These are phyloP conservation scores for Fistulifera solaris DNA, from an alignment of 108 stramenopile species.

Conservation along the genomic window DNA sequence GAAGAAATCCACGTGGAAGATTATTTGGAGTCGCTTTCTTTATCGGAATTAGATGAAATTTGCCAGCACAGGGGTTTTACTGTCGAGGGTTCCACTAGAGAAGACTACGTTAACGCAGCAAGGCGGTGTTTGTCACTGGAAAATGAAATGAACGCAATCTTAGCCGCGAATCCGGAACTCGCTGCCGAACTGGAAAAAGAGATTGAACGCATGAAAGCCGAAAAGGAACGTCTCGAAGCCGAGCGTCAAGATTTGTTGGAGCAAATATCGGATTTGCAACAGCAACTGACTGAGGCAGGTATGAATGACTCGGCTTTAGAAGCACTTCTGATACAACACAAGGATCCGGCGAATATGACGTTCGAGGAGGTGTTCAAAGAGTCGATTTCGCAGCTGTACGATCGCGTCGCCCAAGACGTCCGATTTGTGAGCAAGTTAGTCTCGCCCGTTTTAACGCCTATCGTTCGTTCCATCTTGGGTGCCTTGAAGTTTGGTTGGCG, in stretches of 20 bases:
- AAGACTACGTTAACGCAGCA: constrained; percentile 79
- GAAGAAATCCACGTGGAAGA: constrained; percentile 7
- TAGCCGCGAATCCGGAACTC: constrained; percentile 61
- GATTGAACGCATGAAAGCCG: constrained; percentile 50
- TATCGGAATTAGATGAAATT: constrained; percentile 58
- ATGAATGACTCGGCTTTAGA: constrained; percentile 4
- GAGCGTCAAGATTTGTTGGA: constrained; percentile 23
- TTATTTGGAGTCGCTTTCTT: constrained; percentile 49
- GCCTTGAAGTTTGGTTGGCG: constrained; percentile 4
- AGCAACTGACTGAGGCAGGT: constrained; percentile 14
- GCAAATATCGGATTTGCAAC: constrained; percentile 10
- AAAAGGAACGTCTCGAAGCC: constrained; percentile 33
- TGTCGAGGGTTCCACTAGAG: constrained; percentile 25
- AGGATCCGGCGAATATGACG: constrained; percentile 1
- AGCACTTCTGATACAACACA: neutral
- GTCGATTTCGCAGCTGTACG: constrained; percentile 5
- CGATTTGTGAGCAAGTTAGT: constrained; percentile 1
- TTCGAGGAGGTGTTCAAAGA: constrained; percentile 10
- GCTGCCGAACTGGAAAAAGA: constrained; percentile 57
- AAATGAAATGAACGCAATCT: constrained; percentile 68
- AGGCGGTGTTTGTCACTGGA: constrained; percentile 69
- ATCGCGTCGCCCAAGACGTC: constrained; percentile 8
- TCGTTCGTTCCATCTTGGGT: neutral
- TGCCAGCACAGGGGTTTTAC: constrained; percentile 76
- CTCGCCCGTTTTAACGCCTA: neutral